Conservation (phyloP, 495 filamentous ascomycete genomes). For the Elasticomyces elasticus region DNA sequence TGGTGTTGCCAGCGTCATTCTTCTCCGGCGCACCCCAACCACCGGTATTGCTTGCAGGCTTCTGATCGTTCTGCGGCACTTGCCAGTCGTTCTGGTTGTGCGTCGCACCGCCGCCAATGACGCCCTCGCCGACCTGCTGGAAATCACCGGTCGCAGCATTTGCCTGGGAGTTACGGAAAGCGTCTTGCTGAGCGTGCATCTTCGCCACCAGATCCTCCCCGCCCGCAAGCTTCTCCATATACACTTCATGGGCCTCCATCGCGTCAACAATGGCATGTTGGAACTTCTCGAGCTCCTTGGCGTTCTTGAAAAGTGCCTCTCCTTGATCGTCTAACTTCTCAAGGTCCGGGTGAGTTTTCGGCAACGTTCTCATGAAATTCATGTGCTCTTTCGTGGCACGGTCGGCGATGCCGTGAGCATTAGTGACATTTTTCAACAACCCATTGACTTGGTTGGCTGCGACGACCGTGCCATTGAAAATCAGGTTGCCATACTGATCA, state of each 20-base stretch:
- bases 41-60: background rate
- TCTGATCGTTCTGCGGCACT: background rate
- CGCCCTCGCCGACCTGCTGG: slow-evolving; percentile 1
- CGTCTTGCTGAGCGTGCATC: background rate
- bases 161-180: background rate
- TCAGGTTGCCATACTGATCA: too few relatives aligned
- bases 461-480: too few relatives aligned
- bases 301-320: too few relatives aligned
- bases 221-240: background rate
- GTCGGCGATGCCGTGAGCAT: too few relatives aligned
- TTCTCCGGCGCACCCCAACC: background rate
- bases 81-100: background rate
- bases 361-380: too few relatives aligned
- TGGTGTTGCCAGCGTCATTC: background rate
- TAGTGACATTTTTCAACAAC: too few relatives aligned
- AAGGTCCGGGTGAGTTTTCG: too few relatives aligned
- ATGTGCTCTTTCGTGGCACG: too few relatives aligned
- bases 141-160: background rate
- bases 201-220: background rate
- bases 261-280: too few relatives aligned
- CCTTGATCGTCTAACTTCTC: too few relatives aligned
- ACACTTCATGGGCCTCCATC: background rate
- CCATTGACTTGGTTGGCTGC: too few relatives aligned
- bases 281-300: too few relatives aligned
- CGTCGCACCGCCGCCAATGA: background rate